These are phyloP conservation scores for Perkinsus marinus DNA, from an alignment of 169 alveolate genomes.

Conservation along the genomic window DNA sequence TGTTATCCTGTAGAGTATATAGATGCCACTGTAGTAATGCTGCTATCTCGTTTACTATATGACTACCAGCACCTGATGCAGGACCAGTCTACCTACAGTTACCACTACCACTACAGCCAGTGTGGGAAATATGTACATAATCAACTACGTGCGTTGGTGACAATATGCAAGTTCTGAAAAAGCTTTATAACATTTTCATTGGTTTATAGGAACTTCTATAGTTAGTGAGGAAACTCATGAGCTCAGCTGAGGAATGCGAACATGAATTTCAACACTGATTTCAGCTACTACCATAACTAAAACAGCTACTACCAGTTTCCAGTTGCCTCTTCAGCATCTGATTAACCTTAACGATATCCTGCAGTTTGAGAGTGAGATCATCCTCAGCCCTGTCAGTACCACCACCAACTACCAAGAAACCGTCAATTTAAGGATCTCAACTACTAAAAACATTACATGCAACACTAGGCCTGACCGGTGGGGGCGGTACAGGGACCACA, in stretches of 20 bases:
- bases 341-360: constrained; percentile 87
- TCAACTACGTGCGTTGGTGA: no score
- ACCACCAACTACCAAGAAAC: not conserved
- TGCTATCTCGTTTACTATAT: constrained; percentile 75
- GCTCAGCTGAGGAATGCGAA: no score
- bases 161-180: no score
- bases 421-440: not conserved
- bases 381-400: constrained; percentile 85
- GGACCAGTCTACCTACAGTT: no score
- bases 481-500: constrained; percentile 96
- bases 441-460: constrained; percentile 47
- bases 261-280: no score
- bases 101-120: no score
- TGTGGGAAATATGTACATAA: no score
- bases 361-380: constrained; percentile 88
- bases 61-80: constrained; percentile 60
- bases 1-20: constrained; percentile 92
- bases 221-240: no score
- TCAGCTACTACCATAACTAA: no score
- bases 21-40: constrained; percentile 83
- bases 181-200: no score
- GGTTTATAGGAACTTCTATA: no score
- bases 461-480: constrained; percentile 96
- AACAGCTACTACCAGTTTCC: constrained; percentile 43
- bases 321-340: constrained; percentile 64